Conservation (phyloP, 1,284 basidiomycete genomes). For the Tylopilus microsporus region DNA sequence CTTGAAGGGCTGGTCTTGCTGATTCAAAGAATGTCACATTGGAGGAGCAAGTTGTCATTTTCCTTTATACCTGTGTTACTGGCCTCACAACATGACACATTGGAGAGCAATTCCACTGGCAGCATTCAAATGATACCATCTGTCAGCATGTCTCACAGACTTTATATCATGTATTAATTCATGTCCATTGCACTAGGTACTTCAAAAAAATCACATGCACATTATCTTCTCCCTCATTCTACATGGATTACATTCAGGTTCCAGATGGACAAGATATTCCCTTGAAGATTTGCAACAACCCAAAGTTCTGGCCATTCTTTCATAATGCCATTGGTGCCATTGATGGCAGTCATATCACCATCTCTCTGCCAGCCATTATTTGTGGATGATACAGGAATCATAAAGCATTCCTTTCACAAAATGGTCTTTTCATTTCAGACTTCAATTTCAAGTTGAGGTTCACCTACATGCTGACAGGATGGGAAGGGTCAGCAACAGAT, state of each 20-base stretch:
- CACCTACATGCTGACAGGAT: too few species aligned
- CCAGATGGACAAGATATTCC: neutral
- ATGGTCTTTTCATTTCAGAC: neutral
- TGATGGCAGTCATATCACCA: neutral
- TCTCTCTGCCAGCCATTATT: neutral
- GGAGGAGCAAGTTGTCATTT: neutral
- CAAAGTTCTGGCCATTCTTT: neutral
- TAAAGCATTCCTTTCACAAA: neutral
- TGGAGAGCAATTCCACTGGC: neutral
- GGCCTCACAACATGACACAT: neutral
- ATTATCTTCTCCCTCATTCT: neutral
- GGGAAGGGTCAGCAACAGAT: too few species aligned
- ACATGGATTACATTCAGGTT: neutral
- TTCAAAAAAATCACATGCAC: neutral
- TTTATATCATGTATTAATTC: too few species aligned
- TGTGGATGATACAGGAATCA: neutral
- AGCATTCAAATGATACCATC: neutral
- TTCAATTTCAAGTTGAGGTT: neutral
- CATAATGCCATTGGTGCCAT: neutral
- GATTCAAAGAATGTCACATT: neutral
- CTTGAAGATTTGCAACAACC: neutral
- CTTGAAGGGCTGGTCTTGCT: too few species aligned
- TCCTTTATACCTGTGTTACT: neutral
- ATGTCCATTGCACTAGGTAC: neutral
- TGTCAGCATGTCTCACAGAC: neutral